Base-by-base conservation (phyloP, 768 basidiomycete genomes). In the Lactifluus pinguis region DNA sequence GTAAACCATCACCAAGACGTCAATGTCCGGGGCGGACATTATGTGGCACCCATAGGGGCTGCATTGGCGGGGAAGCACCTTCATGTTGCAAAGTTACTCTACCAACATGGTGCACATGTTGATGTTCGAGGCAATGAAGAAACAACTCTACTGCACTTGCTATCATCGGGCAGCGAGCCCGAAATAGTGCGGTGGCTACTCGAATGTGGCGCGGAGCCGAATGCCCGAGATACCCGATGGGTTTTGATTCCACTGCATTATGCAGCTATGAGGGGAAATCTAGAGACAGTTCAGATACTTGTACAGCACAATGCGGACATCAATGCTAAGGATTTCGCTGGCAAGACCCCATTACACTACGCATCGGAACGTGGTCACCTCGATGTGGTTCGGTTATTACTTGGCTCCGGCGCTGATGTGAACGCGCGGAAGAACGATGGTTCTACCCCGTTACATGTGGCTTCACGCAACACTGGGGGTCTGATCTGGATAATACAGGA, bases 241-340 rank as follows among this genome's bases (percentile, higher is more conserved):
- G 38, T 8, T 1, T 25, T 1, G 3, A 21, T 42, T 17, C 10
- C 53, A 19, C n/a, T 55, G 32, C 53, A 55, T 45, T 11, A 6
- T 3, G 53, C 53, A 30, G 30, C n/a, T 19, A 1, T 0, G 10
- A 1, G 17, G 2, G 29, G 11, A 45, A 8, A 19, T 5, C 4
- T 32, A 3, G 53, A 34, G 29, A 2, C 7, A 11, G n/a, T 11
- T 42, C 42, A 4, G 53, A 32, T n/a, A 45, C 42, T 55, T 11
- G 42, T 55, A 8, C n/a, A 15, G 42, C 17, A 44, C 44, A 32
- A 44, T 17, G 42, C 53, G 6, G 42, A 55, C 10, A 1, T 1
- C 44, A 11, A 45, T 10, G 44, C 44, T 5, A n/a, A 19, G 3
- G 87, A 17, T 6, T 6, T 2, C 17, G 1, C n/a, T 3, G 32